Evolutionary conservation across 768 basidiomycete species (phyloP), one percentile per base, ranked within the genome.

Genomic region (Leccinum disarticulatum): DNA sequence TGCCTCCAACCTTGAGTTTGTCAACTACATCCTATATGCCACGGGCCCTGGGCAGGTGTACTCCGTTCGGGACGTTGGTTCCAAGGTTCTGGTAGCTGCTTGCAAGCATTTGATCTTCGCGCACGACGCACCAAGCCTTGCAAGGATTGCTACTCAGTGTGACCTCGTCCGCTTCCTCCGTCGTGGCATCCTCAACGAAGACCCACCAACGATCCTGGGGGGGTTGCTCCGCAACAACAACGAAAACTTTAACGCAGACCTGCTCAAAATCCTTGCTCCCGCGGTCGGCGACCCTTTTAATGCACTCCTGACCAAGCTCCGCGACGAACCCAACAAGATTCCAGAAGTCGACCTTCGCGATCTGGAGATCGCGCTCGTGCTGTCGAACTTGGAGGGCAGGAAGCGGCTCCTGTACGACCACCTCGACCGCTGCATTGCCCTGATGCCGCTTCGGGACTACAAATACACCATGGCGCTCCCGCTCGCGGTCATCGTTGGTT

Each of bases 131-230:
- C 51, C n/a, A 7, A 10, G 47, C 33, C 58, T 59, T 25, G 1
- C 19, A 43, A 6, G 27, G 35, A 35, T 59, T 9, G 33, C 58
- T 38, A 8, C 25, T 38, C 10, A 48, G 2, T 54, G 58, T 9
- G 52, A 59, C 35, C 38, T 59, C 15, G 49, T 36, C 25, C 52
- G 52, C 10, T 54, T 59, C 38, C 43, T 59, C 6, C 58, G 36
- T 38, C 36, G 58, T 6, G 58, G 52, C 27, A 38, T 59, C 49
- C 28, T n/a, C 9, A 15, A 6, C 5, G 33, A 59, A 31, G 58
- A 59, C n/a, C 53, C 58, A 6, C 58, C 58, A 14, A 59, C 25
- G 13, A 59, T 59, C 7, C 56, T 61, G 43, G 17, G 58, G 30
- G 33, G 58, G 30, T 25, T 58, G 25, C 46, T 60, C 22, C 46